Percentiles rank a stretch among this genome's conserved stretches.
phyloP scores from a whole-genome alignment of 2,329 filamentous ascomycete species.

The Sclerotinia glacialis region DNA sequence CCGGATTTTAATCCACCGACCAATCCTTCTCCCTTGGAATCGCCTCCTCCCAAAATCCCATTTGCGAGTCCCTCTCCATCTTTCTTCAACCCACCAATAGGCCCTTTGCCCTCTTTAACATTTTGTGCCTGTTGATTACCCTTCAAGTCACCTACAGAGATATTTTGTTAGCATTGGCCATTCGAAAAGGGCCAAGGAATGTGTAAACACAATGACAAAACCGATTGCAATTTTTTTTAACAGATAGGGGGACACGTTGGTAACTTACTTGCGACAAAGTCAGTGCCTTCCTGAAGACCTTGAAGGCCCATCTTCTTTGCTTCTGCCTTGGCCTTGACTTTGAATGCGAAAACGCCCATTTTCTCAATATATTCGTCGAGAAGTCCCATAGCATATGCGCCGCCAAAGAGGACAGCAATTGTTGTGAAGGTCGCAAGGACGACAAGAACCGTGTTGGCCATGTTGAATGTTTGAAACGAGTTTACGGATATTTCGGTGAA shows the following conservation, averaged over 20 bases:
- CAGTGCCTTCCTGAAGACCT: conserved; percentile 43
- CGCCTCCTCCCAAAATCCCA: conserved; percentile 3
- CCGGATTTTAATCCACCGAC: conserved; percentile 16
- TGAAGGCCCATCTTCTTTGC: conserved; percentile 43
- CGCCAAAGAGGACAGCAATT: conserved; percentile 37
- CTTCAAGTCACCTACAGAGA: conserved; percentile 39
- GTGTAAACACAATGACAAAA: background rate
- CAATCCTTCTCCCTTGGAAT: conserved; percentile 8
- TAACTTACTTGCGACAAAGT: conserved; percentile 42
- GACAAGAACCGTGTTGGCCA: conserved; percentile 32
- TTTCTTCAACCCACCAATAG: conserved; percentile 31
- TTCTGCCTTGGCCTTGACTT: conserved; percentile 45
- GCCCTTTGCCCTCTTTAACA: conserved; percentile 32
- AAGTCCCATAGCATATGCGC: conserved; percentile 43
- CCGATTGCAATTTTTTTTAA: background rate
- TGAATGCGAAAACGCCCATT: conserved; percentile 42
- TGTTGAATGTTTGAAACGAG: background rate
- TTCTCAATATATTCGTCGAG: conserved; percentile 43
- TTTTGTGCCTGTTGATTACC: conserved; percentile 42
- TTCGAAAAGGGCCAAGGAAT: background rate
- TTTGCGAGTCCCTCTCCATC: conserved; percentile 6
- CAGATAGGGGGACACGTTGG: too few relatives aligned
- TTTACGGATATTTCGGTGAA: too few relatives aligned
- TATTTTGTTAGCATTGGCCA: background rate
- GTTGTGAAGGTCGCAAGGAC: conserved; percentile 38